phyloP scores from a whole-genome alignment of 2,329 filamentous ascomycete species.

The Colletotrichum cordylinicola region DNA sequence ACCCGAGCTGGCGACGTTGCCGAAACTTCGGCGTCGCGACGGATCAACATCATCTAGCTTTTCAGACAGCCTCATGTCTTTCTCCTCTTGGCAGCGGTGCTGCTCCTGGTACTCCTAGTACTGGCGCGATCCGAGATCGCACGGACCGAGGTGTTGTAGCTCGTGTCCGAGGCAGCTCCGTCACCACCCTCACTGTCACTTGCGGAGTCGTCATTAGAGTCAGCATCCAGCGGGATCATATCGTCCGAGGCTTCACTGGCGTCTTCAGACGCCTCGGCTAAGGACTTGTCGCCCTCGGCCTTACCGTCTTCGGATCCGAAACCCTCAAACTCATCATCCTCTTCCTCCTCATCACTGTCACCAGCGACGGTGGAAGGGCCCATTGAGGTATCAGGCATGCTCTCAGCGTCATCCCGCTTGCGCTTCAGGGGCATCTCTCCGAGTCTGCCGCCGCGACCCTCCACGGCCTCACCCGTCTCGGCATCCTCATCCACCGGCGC shows the following conservation, averaged over 20 bases:
- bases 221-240: slow-evolving; percentile 16
- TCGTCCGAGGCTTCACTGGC: slow-evolving; percentile 14
- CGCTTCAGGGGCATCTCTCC: slow-evolving; percentile 90
- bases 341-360: slow-evolving; percentile 30
- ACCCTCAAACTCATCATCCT: slow-evolving; percentile 51
- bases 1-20: slow-evolving; percentile 2
- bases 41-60: neutral
- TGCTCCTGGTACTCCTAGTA: neutral
- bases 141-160: slow-evolving; percentile 22
- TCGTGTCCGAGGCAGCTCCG: slow-evolving; percentile 16
- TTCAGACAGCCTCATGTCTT: slow-evolving; percentile 10
- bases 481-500: slow-evolving; percentile 66
- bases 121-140: slow-evolving; percentile 11
- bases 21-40: slow-evolving; percentile 12
- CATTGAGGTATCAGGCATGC: slow-evolving; percentile 41
- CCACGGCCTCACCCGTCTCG: slow-evolving; percentile 57
- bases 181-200: slow-evolving; percentile 15
- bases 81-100: slow-evolving; percentile 19
- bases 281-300: slow-evolving; percentile 30
- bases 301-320: slow-evolving; percentile 50
- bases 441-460: slow-evolving; percentile 77
- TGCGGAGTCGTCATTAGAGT: slow-evolving; percentile 21
- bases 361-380: slow-evolving; percentile 30
- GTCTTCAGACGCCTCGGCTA: slow-evolving; percentile 13
- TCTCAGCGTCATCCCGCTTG: slow-evolving; percentile 60